Conservation (phyloP, 2,329 filamentous ascomycete species). For the Nectriaceae sp. region DNA sequence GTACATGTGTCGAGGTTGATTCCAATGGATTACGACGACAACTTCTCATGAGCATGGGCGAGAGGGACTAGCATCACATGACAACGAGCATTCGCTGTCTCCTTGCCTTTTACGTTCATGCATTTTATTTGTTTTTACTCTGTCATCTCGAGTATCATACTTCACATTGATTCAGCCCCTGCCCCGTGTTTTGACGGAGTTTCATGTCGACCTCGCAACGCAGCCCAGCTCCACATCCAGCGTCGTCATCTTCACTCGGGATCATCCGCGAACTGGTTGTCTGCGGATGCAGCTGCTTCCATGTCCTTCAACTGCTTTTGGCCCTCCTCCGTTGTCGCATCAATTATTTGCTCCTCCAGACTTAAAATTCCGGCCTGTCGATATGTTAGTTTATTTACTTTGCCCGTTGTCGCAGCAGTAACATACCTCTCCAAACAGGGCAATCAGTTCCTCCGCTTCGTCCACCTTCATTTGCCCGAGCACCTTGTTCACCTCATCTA, state of each 20-base stretch:
- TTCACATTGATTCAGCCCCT: too few species aligned
- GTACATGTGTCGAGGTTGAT: too few species aligned
- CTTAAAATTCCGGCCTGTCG: slow-evolving; percentile 79
- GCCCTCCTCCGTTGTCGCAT: slow-evolving; percentile 88
- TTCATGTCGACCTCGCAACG: neutral
- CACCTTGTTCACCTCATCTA: slow-evolving; percentile 64
- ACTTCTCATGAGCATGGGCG: too few species aligned
- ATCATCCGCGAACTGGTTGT: slow-evolving; percentile 32
- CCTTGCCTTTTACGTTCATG: too few species aligned
- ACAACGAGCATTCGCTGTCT: too few species aligned
- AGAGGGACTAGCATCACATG: too few species aligned
- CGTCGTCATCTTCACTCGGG: slow-evolving; percentile 38
- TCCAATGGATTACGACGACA: too few species aligned
- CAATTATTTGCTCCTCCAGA: slow-evolving; percentile 90
- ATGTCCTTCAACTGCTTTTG: slow-evolving; percentile 76
- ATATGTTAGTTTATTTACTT: slow-evolving; percentile 20
- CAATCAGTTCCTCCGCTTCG: slow-evolving; percentile 83
- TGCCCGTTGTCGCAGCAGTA: neutral
- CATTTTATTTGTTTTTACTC: too few species aligned
- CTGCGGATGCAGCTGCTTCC: slow-evolving; percentile 50
- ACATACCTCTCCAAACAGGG: slow-evolving; percentile 70
- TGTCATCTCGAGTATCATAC: too few species aligned
- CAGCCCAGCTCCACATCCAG: neutral
- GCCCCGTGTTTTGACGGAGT: neutral
- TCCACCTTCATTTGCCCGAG: slow-evolving; percentile 86